Conservation (phyloP, 1,284 basidiomycete species). For the Anthracocystis setariae region DNA sequence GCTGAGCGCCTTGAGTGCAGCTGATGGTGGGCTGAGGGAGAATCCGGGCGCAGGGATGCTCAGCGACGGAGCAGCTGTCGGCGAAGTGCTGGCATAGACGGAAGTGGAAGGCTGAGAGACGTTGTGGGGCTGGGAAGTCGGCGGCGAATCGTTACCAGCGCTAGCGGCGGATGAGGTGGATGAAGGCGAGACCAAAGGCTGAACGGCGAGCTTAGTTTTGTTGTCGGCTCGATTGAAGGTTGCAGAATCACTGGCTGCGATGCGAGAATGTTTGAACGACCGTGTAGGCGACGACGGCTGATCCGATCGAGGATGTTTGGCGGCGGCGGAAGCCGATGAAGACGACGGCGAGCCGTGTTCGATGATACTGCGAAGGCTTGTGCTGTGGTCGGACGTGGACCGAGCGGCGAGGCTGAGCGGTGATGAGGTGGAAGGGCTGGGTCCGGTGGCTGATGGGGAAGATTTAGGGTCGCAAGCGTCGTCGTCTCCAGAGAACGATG, state of each 20-base stretch:
- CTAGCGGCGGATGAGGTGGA: conserved; percentile 4
- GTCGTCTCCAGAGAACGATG: conserved; percentile 32
- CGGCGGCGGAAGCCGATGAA: conserved; percentile 17
- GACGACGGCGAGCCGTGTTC: conserved; percentile 19
- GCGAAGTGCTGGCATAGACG: conserved; percentile 32
- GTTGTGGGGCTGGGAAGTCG: conserved; percentile 11
- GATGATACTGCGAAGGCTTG: conserved; percentile 32
- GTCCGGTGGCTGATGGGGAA: conserved; percentile 27
- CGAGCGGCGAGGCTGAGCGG: conserved; percentile 24
- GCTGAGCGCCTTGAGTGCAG: conserved; percentile 34
- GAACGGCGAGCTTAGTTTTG: neutral
- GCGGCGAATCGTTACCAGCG: conserved; percentile 16
- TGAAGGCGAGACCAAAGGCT: neutral
- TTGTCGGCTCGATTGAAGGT: neutral
- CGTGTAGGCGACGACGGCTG: conserved; percentile 38
- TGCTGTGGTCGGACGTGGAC: conserved; percentile 27
- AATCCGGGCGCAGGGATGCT: conserved; percentile 25
- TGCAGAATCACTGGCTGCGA: conserved; percentile 15
- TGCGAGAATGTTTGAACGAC: conserved; percentile 30
- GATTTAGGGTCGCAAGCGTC: conserved; percentile 46
- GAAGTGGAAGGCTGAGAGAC: conserved; percentile 19
- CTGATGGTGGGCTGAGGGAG: conserved; percentile 36
- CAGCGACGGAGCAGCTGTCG: conserved; percentile 21
- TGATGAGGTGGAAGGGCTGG: conserved; percentile 34
- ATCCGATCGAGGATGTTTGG: conserved; percentile 38